Evolutionary conservation across 176 grass and related monocot genomes (phyloP), one percentile per base, ranked within the genome.

Genomic region (Triticum monococcum): DNA sequence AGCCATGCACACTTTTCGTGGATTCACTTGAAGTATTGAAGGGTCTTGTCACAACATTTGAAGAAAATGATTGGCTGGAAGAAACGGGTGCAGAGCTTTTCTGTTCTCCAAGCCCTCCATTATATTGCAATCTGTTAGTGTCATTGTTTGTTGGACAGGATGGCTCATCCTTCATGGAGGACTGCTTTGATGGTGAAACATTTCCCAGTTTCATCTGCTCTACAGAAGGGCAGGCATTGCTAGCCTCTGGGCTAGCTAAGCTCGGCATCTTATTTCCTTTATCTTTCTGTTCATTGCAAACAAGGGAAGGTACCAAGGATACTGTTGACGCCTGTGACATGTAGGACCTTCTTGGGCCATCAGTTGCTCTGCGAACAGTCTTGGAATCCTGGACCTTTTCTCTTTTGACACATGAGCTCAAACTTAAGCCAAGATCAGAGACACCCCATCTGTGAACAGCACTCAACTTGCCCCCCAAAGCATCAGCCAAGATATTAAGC

Each of bases 371-470:
- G 79, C 81, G 84, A 57, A 89, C 50, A 84, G 50, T 83, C 35
- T 79, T 95, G 28, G 71, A 71, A 86, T 95, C 93, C 35, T 96
- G 84, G 68, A 78, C 64, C 63, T 91, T 94, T 67, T 95, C 93
- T 82, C 77, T 86, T 72, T 92, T 83, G 38, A 94, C 84, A 75
- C 88, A 91, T 22, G 88, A 91, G 25, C 93, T 88, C 78, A 98
- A 86, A 92, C 82, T 94, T 79, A 96, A 83, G 67, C 88, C 88
- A 87, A 98, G 93, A 87, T 96, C 87, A 76, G 86, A 87, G 43
- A 92, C 84, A n/a, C 90, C 96, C 91, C 96, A 98, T 87, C 88
- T 94, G 63, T 96, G 92, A 79, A 98, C 87, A 40, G 93, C 96
- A 88, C 96, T 98, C 78, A 98, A 82, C 86, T 92, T 98, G 20